These are phyloP conservation scores for Mucor piriformis DNA, from an alignment of 371 early-diverging fungal genomes.

Conservation along the genomic window DNA sequence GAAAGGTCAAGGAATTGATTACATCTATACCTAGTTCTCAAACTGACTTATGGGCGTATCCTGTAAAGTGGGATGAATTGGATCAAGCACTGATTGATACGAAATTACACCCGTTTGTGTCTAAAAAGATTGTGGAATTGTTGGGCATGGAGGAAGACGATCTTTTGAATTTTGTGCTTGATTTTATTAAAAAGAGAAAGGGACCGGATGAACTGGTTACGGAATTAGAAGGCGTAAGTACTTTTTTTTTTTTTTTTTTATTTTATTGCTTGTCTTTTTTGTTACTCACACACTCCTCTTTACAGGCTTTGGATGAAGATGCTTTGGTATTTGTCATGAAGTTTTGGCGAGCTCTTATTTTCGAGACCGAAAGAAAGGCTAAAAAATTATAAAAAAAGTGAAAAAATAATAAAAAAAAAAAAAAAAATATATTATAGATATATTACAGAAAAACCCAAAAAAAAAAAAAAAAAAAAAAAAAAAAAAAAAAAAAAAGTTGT, in stretches of 20 bases:
- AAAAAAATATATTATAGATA: neutral
- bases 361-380: constrained; percentile 75
- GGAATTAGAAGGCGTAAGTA: constrained; percentile 72
- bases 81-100: constrained; percentile 61
- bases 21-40: constrained; percentile 80
- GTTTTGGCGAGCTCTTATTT: constrained; percentile 85
- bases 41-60: constrained; percentile 74
- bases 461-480: neutral
- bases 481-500: neutral
- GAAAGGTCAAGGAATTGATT: constrained; percentile 67
- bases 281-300: neutral
- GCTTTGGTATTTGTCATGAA: constrained; percentile 81
- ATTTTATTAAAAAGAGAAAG: constrained; percentile 58
- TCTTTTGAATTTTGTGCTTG: constrained; percentile 70
- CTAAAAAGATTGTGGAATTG: constrained; percentile 78
- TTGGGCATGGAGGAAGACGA: constrained; percentile 77
- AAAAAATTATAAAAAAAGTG: constrained; percentile 25
- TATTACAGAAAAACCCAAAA: constrained; percentile 22
- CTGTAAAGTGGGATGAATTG: constrained; percentile 77
- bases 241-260: neutral
- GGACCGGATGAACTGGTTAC: constrained; percentile 61
- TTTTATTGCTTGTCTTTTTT: no score
- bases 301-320: constrained; percentile 81
- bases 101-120: constrained; percentile 76
- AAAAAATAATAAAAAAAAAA: neutral